Base-by-base conservation (phyloP, 441 rosid species). In the Pelargonium cotyledonis region DNA sequence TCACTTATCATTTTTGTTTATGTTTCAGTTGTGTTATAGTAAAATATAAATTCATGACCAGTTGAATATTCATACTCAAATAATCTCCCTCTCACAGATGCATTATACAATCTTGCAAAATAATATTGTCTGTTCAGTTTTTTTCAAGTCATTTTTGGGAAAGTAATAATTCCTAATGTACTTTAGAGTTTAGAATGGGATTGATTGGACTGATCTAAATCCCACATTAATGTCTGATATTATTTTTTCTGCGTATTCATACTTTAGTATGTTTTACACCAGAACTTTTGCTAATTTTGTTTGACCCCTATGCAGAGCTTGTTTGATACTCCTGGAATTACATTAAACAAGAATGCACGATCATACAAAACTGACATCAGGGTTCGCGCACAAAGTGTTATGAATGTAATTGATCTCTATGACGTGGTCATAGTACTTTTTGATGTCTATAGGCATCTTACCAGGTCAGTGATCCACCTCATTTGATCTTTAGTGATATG, bases 271-370 rank as follows among this genome's bases (percentile, higher is more conserved):
- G 58, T 51, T 51, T 51, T 51, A 51, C 8, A 51, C 58, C 46
- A 9, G 58, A 16, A 29, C 65, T 64, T 1, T 16, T 23, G 65
- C 71, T 78, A 40, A 62, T 63, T 62, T 38, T 47, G 29, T 63
- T 19, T 31, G n/a, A 63, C 26, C 65, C 8, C 69, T 49, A 8
- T 79, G 84, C 81, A 94, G 97, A 86, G 97, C 73, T 86, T 94
- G 81, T 91, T 94, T 64, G 99, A 94, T 80, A 94, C 97, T 47
- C 97, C 97, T 16, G 99, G 99, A 63, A 75, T 89, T 8, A 85
- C 81, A 83, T 69, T 94, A 73, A 88, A 82, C 73, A 82, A 73
- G 63, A 80, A 80, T 41, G 96, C 96, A 23, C 81, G 73, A 73
- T 86, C 93, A 69, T 75, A 86, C 78, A 91, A 89, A 80, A n/a